phyloP scores from a whole-genome alignment of 148 eudicot species.

The Camellia japonica region DNA sequence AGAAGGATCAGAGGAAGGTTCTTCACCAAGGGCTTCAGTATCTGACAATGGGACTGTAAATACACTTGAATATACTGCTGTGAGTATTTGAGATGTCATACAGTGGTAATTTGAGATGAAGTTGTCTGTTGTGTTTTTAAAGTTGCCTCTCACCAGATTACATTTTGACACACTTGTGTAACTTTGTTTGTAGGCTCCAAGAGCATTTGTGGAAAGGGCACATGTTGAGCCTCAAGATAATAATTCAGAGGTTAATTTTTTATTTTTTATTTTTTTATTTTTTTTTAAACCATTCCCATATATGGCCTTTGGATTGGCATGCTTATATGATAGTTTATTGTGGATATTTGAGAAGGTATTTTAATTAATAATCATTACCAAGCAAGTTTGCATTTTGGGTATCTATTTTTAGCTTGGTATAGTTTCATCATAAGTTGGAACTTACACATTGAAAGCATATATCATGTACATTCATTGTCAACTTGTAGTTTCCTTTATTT shows the following conservation, averaged over 20 bases:
- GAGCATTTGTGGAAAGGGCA: slow-evolving; percentile 31
- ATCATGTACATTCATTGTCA: not conserved
- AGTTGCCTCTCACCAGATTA: not conserved
- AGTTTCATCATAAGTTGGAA: not conserved
- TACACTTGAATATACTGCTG: slow-evolving; percentile 39
- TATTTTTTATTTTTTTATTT: slow-evolving; percentile 23
- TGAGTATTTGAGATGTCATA: slow-evolving; percentile 38
- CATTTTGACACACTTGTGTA: not conserved
- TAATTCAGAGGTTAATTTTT: slow-evolving; percentile 40
- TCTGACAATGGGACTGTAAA: slow-evolving; percentile 60
- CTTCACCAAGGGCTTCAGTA: slow-evolving; percentile 70
- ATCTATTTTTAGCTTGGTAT: not conserved
- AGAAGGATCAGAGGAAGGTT: slow-evolving; percentile 82
- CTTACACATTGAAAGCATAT: not conserved
- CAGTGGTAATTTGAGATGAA: not conserved
- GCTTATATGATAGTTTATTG: not conserved
- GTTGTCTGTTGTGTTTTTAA: not conserved
- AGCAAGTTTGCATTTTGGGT: not conserved
- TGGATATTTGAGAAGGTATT: not conserved
- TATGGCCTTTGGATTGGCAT: not conserved
- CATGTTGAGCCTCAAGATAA: slow-evolving; percentile 37
- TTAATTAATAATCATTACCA: not conserved
- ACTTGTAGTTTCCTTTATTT: not conserved
- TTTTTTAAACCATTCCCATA: not conserved
- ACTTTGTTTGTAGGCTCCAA: slow-evolving; percentile 34